Percentiles rank a stretch among this genome's conserved stretches.
Evolutionary conservation across 169 alveolate species (phyloP).

Genomic region (Plasmodium adleri): DNA sequence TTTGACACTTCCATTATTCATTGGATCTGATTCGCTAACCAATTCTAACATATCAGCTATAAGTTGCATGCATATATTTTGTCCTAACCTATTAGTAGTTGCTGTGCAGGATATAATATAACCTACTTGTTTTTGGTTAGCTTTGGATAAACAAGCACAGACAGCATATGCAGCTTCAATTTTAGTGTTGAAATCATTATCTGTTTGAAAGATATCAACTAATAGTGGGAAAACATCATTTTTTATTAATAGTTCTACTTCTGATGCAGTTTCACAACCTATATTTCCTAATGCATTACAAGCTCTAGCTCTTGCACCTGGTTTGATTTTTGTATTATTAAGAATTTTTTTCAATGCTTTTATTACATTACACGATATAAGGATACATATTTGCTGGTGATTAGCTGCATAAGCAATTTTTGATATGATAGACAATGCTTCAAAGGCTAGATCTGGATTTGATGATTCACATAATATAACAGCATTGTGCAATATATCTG

Average conservation of each 20-base stretch:
- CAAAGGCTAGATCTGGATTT: constrained; percentile 84
- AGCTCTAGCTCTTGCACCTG: constrained; percentile 89
- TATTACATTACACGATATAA: constrained; percentile 83
- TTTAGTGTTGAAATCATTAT: constrained; percentile 87
- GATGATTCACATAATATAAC: constrained; percentile 73
- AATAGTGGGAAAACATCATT: constrained; percentile 87
- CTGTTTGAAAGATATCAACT: constrained; percentile 85
- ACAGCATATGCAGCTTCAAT: constrained; percentile 92
- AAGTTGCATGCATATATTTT: constrained; percentile 83
- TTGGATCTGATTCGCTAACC: constrained; percentile 88
- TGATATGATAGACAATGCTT: constrained; percentile 89
- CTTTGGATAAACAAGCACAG: constrained; percentile 89
- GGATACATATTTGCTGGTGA: constrained; percentile 84
- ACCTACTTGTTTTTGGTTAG: constrained; percentile 88
- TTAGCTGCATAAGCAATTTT: constrained; percentile 89
- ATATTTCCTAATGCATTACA: constrained; percentile 91
- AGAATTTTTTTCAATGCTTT: constrained; percentile 86
- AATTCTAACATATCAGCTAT: constrained; percentile 89
- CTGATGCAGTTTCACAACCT: constrained; percentile 90
- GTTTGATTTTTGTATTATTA: constrained; percentile 84
- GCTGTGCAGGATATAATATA: constrained; percentile 89
- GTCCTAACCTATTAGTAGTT: constrained; percentile 53
- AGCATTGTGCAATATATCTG: constrained; percentile 75
- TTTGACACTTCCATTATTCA: constrained; percentile 88
- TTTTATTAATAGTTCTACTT: constrained; percentile 86